Evolutionary conservation across 108 stramenopile genomes (phyloP).

Genomic region (Chaetoceros muelleri): DNA sequence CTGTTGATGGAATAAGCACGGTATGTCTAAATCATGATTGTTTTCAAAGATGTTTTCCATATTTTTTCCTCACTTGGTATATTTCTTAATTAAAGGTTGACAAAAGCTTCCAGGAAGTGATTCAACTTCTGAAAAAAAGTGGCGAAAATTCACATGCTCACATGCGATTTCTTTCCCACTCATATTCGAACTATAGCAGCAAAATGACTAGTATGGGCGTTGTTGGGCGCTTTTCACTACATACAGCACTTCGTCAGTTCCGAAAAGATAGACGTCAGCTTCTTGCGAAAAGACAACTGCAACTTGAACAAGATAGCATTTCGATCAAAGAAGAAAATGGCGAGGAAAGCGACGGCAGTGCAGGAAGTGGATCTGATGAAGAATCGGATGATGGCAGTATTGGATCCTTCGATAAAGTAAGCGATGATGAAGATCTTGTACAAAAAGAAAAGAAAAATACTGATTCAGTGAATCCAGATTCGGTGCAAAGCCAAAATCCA

Average conservation of each 20-base stretch:
- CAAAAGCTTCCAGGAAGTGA: conserved; percentile 73
- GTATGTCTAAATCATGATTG: too few species aligned
- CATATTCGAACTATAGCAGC: conserved; percentile 26
- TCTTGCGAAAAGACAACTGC: conserved; percentile 38
- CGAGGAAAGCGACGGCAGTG: conserved; percentile 25
- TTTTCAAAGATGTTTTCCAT: too few species aligned
- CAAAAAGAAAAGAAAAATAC: too few species aligned
- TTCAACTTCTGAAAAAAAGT: conserved; percentile 46
- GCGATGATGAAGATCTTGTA: conserved; percentile 64
- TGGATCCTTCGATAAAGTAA: conserved; percentile 59
- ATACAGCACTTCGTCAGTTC: conserved; percentile 49
- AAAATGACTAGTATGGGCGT: conserved; percentile 56
- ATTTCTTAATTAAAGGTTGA: too few species aligned
- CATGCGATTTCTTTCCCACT: conserved; percentile 57
- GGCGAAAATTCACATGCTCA: conserved; percentile 54
- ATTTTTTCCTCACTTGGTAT: too few species aligned
- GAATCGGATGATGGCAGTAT: conserved; percentile 44
- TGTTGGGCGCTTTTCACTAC: conserved; percentile 42
- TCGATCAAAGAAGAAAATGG: conserved; percentile 22
- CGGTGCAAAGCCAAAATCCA: too few species aligned
- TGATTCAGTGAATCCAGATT: too few species aligned
- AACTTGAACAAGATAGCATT: conserved; percentile 22
- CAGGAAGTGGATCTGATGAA: conserved; percentile 21
- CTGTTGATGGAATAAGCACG: conserved; percentile 66
- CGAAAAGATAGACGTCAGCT: conserved; percentile 54